Evolutionary conservation across 352 stramenopile genomes (phyloP).

Genomic region (Globisporangium radiosum): DNA sequence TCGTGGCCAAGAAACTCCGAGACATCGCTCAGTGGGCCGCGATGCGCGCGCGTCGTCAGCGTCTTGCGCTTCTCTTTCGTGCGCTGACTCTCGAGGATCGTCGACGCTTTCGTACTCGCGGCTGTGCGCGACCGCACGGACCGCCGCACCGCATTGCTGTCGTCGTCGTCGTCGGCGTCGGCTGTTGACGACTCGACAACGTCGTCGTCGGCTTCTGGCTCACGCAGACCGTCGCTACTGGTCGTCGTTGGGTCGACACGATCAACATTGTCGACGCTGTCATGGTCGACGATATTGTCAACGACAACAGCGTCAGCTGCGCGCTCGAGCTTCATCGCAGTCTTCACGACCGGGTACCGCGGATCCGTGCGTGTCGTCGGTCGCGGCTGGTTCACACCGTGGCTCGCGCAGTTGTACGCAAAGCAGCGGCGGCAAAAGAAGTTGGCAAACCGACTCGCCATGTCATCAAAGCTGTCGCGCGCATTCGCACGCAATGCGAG

Average conservation of each 20-base stretch:
- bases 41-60: constrained; percentile 20
- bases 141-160: constrained; percentile 17
- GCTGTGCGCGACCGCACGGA: constrained; percentile 43
- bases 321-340: constrained; percentile 24
- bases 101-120: constrained; percentile 48
- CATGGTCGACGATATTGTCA: neutral
- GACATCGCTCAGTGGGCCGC: constrained; percentile 21
- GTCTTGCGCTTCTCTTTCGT: constrained; percentile 26
- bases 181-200: constrained; percentile 2
- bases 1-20: constrained; percentile 61
- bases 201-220: neutral
- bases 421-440: constrained; percentile 78
- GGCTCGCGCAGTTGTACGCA: constrained; percentile 66
- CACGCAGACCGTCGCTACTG: neutral
- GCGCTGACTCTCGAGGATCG: constrained; percentile 22
- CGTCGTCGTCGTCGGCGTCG: constrained; percentile 10
- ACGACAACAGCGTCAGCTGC: neutral
- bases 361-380: constrained; percentile 44
- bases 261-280: no score
- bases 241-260: neutral
- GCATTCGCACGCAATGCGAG: constrained; percentile 6
- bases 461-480: constrained; percentile 8
- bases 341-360: constrained; percentile 45
- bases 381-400: constrained; percentile 48
- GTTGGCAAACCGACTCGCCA: constrained; percentile 36